These are phyloP conservation scores for Plasmopara halstedii DNA, from an alignment of 352 stramenopile genomes.

Conservation along the genomic window DNA sequence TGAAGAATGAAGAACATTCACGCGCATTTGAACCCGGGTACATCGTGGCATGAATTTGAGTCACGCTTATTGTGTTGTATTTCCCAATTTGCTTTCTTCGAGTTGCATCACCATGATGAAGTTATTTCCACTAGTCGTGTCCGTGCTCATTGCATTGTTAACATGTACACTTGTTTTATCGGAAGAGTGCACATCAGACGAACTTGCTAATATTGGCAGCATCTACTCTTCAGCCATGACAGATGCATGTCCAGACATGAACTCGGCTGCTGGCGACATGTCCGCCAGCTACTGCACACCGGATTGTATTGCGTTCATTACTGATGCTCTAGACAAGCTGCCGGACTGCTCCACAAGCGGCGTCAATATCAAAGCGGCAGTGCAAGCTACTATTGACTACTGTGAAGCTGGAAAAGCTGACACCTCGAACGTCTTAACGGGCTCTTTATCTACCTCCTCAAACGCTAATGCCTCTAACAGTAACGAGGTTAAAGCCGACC, in stretches of 20 bases:
- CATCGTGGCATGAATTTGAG: neutral
- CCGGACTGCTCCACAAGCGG: constrained; percentile 19
- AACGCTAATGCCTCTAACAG: constrained; percentile 2
- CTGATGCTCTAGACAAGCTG: constrained; percentile 7
- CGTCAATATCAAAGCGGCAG: constrained; percentile 12
- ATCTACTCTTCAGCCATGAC: constrained; percentile 11
- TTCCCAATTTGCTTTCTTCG: constrained; percentile 6
- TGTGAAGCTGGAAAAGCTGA: constrained; percentile 10
- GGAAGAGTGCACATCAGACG: constrained; percentile 14
- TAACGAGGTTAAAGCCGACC: constrained; percentile 7
- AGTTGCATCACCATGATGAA: constrained; percentile 9
- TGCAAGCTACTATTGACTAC: constrained; percentile 11
- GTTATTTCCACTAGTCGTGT: neutral
- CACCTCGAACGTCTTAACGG: constrained; percentile 3
- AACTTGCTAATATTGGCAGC: constrained; percentile 8
- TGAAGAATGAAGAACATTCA: too few relatives aligned
- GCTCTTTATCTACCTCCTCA: neutral
- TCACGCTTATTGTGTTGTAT: neutral
- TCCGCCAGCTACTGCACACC: constrained; percentile 7
- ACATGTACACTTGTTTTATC: neutral
- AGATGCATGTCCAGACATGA: constrained; percentile 10
- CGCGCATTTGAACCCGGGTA: neutral
- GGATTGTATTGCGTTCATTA: constrained; percentile 14
- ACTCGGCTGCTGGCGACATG: neutral
- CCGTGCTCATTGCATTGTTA: neutral